phyloP scores from a whole-genome alignment of 1,284 basidiomycete species.

The Boletus semigastroideus region DNA sequence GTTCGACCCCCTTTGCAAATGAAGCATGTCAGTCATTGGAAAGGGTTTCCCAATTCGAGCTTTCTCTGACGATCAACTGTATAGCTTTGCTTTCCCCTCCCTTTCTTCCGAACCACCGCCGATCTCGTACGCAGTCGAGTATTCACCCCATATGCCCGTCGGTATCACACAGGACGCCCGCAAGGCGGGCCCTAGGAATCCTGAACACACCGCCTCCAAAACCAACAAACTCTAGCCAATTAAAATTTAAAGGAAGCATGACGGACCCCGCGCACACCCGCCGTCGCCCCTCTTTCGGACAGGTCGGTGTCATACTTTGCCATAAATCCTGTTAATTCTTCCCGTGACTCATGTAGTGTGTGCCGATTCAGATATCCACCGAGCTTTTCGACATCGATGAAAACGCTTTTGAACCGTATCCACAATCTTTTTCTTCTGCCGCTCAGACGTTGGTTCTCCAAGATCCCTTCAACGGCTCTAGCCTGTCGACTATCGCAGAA shows the following conservation, averaged over 20 bases:
- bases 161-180: slow-evolving; percentile 27
- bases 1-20: slow-evolving; percentile 41
- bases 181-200: slow-evolving; percentile 32
- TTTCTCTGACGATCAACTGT: slow-evolving; percentile 16
- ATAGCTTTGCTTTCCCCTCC: slow-evolving; percentile 61
- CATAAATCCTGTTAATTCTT: slow-evolving; percentile 13
- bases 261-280: slow-evolving; percentile 72
- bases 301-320: slow-evolving; percentile 35
- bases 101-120: slow-evolving; percentile 59
- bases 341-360: slow-evolving; percentile 24
- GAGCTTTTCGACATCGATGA: slow-evolving; percentile 75
- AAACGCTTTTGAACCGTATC: slow-evolving; percentile 56
- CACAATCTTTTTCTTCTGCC: slow-evolving; percentile 42
- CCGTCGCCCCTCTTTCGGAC: slow-evolving; percentile 54
- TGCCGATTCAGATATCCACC: slow-evolving; percentile 41
- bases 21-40: slow-evolving; percentile 43
- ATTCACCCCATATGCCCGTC: slow-evolving; percentile 30
- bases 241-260: slow-evolving; percentile 65
- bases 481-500: slow-evolving; percentile 29
- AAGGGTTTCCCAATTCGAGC: slow-evolving; percentile 19
- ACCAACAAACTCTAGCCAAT: slow-evolving; percentile 51
- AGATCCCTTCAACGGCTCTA: slow-evolving; percentile 31
- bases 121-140: slow-evolving; percentile 58
- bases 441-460: slow-evolving; percentile 31
- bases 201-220: slow-evolving; percentile 71